A percentile compares a stretch with the other conserved stretches of the same genome.
Conservation (phyloP, 768 basidiomycete genomes). For the Hysterangium stoloniferum region DNA sequence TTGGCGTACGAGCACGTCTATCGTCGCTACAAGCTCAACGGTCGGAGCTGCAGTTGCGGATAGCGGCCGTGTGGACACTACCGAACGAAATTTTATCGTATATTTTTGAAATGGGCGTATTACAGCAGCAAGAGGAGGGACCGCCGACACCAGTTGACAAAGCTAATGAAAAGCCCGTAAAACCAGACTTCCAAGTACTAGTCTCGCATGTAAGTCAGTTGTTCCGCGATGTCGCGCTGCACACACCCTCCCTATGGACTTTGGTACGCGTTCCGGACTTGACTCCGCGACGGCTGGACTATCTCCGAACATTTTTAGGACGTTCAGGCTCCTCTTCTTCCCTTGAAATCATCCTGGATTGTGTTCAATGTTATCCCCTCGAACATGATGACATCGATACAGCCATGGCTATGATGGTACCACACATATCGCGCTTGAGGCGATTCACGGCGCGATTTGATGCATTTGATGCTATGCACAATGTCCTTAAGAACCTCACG, state of each 20-base stretch:
- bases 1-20: not conserved
- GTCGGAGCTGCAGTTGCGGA: conserved; percentile 1
- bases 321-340: not conserved
- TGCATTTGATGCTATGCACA: not conserved
- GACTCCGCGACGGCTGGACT: not conserved
- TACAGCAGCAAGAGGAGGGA: conserved; percentile 16
- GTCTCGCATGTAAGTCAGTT: conserved; percentile 51
- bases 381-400: not conserved
- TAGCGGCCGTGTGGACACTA: conserved; percentile 15
- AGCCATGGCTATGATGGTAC: not conserved
- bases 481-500: not conserved
- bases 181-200: conserved; percentile 37
- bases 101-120: conserved; percentile 50
- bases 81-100: conserved; percentile 53
- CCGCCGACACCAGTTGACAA: conserved; percentile 30
- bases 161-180: conserved; percentile 25
- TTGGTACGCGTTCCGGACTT: conserved; percentile 30
- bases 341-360: not conserved
- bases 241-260: conserved; percentile 48
- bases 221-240: conserved; percentile 50
- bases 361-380: not conserved
- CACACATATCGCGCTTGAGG: conserved; percentile 4
- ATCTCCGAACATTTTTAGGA: not conserved
- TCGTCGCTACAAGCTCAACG: not conserved
- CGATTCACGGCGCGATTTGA: conserved; percentile 1